These are phyloP conservation scores for Dactylis glomerata DNA, from an alignment of 176 grass and related monocot genomes.

Conservation along the genomic window DNA sequence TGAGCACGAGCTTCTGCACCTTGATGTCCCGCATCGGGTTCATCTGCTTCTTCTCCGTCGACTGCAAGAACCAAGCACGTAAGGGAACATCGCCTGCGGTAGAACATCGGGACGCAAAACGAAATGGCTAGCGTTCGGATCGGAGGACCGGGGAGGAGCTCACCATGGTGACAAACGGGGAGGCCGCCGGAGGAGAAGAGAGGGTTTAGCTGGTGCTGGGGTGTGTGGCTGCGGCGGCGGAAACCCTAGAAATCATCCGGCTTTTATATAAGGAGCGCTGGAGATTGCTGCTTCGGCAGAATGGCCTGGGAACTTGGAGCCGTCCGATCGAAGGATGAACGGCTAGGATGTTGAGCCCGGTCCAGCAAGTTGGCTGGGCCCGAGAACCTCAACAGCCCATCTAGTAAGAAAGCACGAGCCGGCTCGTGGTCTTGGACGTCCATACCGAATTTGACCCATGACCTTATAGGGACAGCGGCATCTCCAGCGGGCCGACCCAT, in stretches of 20 bases:
- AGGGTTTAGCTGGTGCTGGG: not conserved
- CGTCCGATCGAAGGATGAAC: conserved; percentile 12
- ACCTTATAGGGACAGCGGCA: too few relatives aligned
- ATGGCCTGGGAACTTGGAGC: not conserved
- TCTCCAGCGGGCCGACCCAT: too few relatives aligned
- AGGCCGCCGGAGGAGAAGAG: not conserved
- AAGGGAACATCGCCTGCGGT: not conserved
- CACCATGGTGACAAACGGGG: conserved; percentile 20
- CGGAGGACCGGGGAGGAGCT: not conserved
- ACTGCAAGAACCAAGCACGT: conserved; percentile 20
- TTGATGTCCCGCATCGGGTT: conserved; percentile 54
- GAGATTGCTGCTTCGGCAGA: not conserved
- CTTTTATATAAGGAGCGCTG: conserved; percentile 4
- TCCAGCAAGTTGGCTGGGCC: too few relatives aligned
- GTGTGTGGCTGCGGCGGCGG: conserved; percentile 32
- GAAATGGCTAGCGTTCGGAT: not conserved
- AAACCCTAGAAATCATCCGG: conserved; percentile 31
- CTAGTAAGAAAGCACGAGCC: too few relatives aligned
- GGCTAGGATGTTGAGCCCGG: not conserved
- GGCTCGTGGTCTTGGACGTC: not conserved
- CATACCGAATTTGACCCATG: not conserved
- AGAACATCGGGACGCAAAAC: not conserved
- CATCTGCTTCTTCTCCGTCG: conserved; percentile 45
- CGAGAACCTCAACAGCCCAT: too few relatives aligned
- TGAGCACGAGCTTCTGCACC: conserved; percentile 57